A percentile compares a stretch with the other conserved stretches of the same genome.
phyloP scores from a whole-genome alignment of 1,284 basidiomycete genomes.

The Cutaneotrichosporon sp. region DNA sequence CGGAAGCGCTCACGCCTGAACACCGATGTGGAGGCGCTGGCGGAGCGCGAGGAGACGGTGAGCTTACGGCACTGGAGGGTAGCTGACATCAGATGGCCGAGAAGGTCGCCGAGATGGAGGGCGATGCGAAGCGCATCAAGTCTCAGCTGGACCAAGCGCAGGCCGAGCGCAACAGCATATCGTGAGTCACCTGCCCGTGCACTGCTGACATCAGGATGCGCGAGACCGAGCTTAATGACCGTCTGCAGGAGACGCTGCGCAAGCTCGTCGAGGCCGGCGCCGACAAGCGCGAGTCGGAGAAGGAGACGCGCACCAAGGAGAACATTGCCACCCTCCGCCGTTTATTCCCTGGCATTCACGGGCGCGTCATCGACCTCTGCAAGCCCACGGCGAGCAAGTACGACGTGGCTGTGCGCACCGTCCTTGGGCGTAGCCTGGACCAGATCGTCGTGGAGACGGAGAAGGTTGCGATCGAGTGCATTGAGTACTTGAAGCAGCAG shows the following conservation, averaged over 20 bases:
- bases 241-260: constrained; percentile 76
- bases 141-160: constrained; percentile 43
- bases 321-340: constrained; percentile 78
- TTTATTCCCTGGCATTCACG: constrained; percentile 87
- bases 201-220: constrained; percentile 64
- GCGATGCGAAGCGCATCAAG: constrained; percentile 40
- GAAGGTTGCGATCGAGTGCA: constrained; percentile 95
- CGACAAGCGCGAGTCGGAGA: constrained; percentile 80
- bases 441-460: constrained; percentile 95
- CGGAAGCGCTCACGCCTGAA: constrained; percentile 64
- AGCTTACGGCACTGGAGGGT: background rate
- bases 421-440: constrained; percentile 92
- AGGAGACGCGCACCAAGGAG: constrained; percentile 82
- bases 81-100: constrained; percentile 52
- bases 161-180: constrained; percentile 42
- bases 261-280: constrained; percentile 86
- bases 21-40: constrained; percentile 63
- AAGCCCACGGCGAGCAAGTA: constrained; percentile 92
- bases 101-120: constrained; percentile 59
- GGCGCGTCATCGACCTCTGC: constrained; percentile 88
- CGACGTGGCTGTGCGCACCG: constrained; percentile 89
- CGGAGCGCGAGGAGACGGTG: constrained; percentile 61
- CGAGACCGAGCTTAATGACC: constrained; percentile 87
- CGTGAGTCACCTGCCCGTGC: constrained; percentile 22
- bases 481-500: constrained; percentile 96